These are phyloP conservation scores for Exidia glandulosa DNA, from an alignment of 768 basidiomycete species.

Conservation along the genomic window DNA sequence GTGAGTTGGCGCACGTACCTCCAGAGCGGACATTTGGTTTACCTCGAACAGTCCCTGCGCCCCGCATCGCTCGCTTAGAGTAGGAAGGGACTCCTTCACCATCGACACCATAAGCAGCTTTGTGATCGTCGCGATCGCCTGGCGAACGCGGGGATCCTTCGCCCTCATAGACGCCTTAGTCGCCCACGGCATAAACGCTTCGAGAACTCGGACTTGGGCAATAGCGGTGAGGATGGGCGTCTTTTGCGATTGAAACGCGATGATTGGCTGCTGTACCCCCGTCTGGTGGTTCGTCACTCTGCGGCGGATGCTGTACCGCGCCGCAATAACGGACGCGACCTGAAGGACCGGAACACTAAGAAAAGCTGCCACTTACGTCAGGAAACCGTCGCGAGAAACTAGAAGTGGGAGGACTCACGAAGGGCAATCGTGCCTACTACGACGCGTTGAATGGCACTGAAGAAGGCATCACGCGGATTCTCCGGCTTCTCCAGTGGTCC, in stretches of 20 bases:
- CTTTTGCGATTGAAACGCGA: constrained; percentile 55
- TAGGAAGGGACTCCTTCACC: constrained; percentile 37
- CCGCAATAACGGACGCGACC: constrained; percentile 41
- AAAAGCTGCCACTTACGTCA: constrained; percentile 8
- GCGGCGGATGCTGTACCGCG: constrained; percentile 48
- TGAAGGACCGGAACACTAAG: constrained; percentile 43
- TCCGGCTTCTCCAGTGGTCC: constrained; percentile 24
- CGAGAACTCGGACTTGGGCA: constrained; percentile 41
- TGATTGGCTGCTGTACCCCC: constrained; percentile 35
- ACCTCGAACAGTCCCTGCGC: constrained; percentile 57
- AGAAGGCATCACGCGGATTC: constrained; percentile 38
- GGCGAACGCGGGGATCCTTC: constrained; percentile 36
- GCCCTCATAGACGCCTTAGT: constrained; percentile 6
- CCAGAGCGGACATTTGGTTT: constrained; percentile 46
- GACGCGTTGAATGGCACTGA: constrained; percentile 44
- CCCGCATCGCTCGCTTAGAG: constrained; percentile 54
- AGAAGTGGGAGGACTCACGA: constrained; percentile 12
- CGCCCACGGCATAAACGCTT: constrained; percentile 29
- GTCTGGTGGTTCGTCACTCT: constrained; percentile 32
- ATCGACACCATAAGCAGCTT: constrained; percentile 48
- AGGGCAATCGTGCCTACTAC: constrained; percentile 44
- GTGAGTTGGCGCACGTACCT: constrained; percentile 25
- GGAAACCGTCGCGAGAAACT: too few species aligned
- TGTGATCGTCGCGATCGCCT: constrained; percentile 43
- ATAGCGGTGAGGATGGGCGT: constrained; percentile 44